Conservation (phyloP, 306 rosid genomes). For the Quercus wislizeni region DNA sequence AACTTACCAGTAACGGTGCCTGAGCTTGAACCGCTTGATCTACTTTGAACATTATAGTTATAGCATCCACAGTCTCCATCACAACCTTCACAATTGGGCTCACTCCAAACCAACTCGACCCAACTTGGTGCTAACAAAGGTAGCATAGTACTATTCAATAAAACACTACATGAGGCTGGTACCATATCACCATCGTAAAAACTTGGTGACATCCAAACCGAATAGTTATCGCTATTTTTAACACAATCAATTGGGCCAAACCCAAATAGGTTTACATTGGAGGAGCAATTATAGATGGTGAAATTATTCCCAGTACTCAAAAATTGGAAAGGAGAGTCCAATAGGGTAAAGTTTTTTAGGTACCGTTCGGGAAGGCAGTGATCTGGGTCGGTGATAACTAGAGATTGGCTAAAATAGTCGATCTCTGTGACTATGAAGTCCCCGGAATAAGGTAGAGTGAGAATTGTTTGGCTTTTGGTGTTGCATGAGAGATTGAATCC, state of each 20-base stretch:
- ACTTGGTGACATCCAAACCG: background rate
- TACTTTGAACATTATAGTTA: background rate
- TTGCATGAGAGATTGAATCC: conserved; percentile 24
- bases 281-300: conserved; percentile 46
- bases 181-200: rapidly evolving
- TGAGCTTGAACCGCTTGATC: background rate
- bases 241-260: conserved; percentile 26
- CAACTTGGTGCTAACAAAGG: conserved; percentile 12
- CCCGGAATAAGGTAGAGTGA: conserved; percentile 27
- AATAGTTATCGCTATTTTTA: background rate
- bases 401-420: conserved; percentile 1
- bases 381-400: conserved; percentile 26
- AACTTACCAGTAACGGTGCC: conserved; percentile 30
- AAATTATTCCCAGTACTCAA: background rate
- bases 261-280: background rate
- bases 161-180: conserved; percentile 24
- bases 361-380: conserved; percentile 28
- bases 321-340: conserved; percentile 24
- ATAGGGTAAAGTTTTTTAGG: conserved; percentile 6
- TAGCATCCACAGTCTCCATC: conserved; percentile 47
- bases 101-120: conserved; percentile 38
- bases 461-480: conserved; percentile 13
- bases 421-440: conserved; percentile 2
- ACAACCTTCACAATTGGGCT: conserved; percentile 36
- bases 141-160: conserved; percentile 20